Evolutionary conservation across 1,139 yeast genomes (phyloP), one percentile per base, ranked within the genome.

Genomic region (Yamadazyma blattariae): DNA sequence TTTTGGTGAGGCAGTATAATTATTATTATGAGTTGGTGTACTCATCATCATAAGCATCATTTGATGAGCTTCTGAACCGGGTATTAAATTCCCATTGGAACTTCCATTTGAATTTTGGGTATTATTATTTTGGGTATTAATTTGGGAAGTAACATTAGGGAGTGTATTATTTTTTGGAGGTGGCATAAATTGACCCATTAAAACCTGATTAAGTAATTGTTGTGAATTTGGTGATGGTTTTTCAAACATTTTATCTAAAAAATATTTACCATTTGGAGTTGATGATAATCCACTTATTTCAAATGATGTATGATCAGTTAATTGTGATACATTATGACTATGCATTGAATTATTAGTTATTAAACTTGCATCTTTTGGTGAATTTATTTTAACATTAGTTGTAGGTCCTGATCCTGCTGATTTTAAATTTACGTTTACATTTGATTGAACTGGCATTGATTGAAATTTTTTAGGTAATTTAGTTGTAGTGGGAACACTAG

Each of bases 21-120:
- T 48, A 23, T 51, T 63, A 45, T 64, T 74, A 38, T 64, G 73
- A 6, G 74, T 74, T 2, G 75, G 67, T 35, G 74, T 67, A 71
- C 68, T 67, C 60, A 63, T 59, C 66, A 64, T 61, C 59, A 61
- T 59, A 66, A 64, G 61, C 58, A 61, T 56, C 54, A 52, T 22
- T 30, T 30, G 33, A 24, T 17, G 24, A 6, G n/a, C 12, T 7
- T 22, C 12, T 8, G 33, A 11, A 21, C 23, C 25, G 8, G 25
- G 7, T 8, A 21, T 4, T 5, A 20, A 23, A 23, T 22, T 20
- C 9, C 14, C 24, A 18, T 10, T 28, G 4, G 21, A 9, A 23
- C 13, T 23, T 4, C 17, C 16, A 18, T 16, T 21, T 28, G 34
- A 4, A 25, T 4, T 20, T n/a, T n/a, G n/a, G n/a, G n/a, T n/a